Conservation (phyloP, 192 early-diverging fungal species). For the Podila horticola region DNA sequence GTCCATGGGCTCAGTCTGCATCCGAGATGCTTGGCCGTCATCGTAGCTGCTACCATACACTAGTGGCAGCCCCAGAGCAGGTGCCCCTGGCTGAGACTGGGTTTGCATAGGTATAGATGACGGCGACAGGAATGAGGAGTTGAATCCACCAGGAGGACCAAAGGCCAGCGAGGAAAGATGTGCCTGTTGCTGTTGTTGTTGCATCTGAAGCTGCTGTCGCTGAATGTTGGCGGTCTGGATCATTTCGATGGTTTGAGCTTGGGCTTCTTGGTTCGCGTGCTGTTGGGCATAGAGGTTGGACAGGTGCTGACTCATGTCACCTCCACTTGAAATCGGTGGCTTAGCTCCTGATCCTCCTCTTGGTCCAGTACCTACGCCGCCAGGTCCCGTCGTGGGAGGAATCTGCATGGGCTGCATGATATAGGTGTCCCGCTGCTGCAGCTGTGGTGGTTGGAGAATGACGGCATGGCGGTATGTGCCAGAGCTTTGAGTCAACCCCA, state of each 20-base stretch:
- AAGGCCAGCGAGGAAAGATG: conserved; percentile 38
- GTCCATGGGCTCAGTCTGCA: conserved; percentile 36
- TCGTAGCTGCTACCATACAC: conserved; percentile 48
- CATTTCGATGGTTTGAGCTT: conserved; percentile 26
- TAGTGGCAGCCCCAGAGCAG: conserved; percentile 20
- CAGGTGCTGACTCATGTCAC: conserved; percentile 10
- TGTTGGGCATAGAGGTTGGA: conserved; percentile 24
- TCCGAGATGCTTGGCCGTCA: conserved; percentile 13
- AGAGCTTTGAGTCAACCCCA: background rate
- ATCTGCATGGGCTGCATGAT: conserved; percentile 49
- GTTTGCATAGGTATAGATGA: conserved; percentile 8
- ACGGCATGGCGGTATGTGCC: conserved; percentile 33
- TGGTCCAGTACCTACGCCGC: background rate
- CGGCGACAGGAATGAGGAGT: conserved; percentile 8
- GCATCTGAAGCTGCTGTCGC: conserved; percentile 24
- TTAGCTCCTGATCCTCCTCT: background rate
- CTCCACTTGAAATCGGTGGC: background rate
- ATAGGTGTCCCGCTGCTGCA: conserved; percentile 27
- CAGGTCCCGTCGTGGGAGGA: conserved; percentile 16
- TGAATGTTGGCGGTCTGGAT: conserved; percentile 43
- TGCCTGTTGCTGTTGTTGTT: conserved; percentile 26
- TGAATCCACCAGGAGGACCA: conserved; percentile 22
- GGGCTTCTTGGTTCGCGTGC: conserved; percentile 13
- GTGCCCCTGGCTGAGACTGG: background rate
- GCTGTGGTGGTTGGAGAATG: conserved; percentile 18